Evolutionary conservation across 2,329 filamentous ascomycete genomes (phyloP).

Genomic region (Pestalotiopsis sp.): DNA sequence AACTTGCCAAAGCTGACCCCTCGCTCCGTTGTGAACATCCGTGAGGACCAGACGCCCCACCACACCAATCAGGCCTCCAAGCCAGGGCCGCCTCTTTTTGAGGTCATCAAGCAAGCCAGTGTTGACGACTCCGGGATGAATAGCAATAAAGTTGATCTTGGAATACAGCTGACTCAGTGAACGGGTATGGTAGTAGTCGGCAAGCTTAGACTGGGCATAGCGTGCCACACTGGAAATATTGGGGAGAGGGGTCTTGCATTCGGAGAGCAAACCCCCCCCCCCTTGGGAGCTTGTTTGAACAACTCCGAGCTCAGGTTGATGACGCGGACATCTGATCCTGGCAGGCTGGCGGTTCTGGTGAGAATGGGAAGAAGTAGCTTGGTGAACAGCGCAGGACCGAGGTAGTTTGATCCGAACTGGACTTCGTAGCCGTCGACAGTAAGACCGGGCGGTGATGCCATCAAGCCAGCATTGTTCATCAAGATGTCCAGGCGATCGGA

Average conservation of each 20-base stretch:
- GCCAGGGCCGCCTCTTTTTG: conserved; percentile 8
- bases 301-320: conserved; percentile 18
- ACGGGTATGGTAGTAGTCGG: conserved; percentile 45
- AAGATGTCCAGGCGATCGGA: conserved; percentile 7
- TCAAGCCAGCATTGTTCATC: conserved; percentile 5
- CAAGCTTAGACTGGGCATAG: conserved; percentile 42
- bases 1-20: conserved; percentile 38
- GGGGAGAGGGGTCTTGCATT: not conserved
- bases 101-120: conserved; percentile 32
- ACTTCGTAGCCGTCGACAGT: conserved; percentile 5
- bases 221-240: not conserved
- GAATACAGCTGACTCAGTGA: conserved; percentile 41
- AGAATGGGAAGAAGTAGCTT: conserved; percentile 1
- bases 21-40: not conserved
- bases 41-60: conserved; percentile 20
- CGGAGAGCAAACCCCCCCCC: not conserved
- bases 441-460: not conserved
- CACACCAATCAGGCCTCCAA: conserved; percentile 16
- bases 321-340: conserved; percentile 23
- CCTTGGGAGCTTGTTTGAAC: not conserved
- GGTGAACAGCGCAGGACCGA: conserved; percentile 3
- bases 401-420: conserved; percentile 5
- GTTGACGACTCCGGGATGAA: conserved; percentile 44
- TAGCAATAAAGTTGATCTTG: conserved; percentile 33
- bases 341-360: conserved; percentile 21